Percentiles rank a stretch among this genome's conserved stretches.
phyloP scores from a whole-genome alignment of 306 rosid genomes.

The Vigna mungo region DNA sequence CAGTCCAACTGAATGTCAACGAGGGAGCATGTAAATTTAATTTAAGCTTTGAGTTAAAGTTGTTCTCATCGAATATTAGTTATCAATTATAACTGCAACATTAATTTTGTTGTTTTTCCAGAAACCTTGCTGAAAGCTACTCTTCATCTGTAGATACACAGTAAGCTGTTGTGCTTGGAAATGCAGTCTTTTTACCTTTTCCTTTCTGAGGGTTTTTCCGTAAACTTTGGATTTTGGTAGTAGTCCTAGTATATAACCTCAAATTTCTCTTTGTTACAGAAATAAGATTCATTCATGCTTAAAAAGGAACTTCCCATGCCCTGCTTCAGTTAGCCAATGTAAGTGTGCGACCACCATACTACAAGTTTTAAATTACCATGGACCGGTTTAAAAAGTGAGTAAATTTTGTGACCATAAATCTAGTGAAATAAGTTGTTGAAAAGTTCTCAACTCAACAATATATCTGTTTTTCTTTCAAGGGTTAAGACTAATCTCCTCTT shows the following conservation, averaged over 20 bases:
- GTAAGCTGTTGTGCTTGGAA: conserved; percentile 57
- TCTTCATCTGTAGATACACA: conserved; percentile 57
- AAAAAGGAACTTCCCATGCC: conserved; percentile 76
- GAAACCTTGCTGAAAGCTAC: conserved; percentile 89
- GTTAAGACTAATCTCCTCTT: background rate
- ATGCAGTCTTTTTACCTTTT: conserved; percentile 24
- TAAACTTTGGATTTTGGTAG: conserved; percentile 33
- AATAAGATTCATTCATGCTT: conserved; percentile 65
- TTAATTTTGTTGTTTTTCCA: conserved; percentile 52
- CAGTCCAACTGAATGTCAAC: conserved; percentile 71
- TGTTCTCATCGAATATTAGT: background rate
- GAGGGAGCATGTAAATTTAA: conserved; percentile 78
- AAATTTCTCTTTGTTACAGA: conserved; percentile 50
- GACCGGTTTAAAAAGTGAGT: conserved; percentile 19
- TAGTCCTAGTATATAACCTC: conserved; percentile 30
- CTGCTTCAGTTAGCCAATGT: conserved; percentile 51
- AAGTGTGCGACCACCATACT: conserved; percentile 38
- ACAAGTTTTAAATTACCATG: conserved; percentile 2
- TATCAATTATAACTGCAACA: conserved; percentile 34
- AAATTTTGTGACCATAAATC: conserved; percentile 3
- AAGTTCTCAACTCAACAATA: background rate
- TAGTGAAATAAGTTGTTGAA: background rate
- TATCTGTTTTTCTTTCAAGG: background rate
- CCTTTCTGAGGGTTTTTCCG: conserved; percentile 14
- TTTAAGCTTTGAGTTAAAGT: conserved; percentile 22